These are phyloP conservation scores for Flagelloscypha sp. DNA, from an alignment of 768 basidiomycete genomes.

Conservation along the genomic window DNA sequence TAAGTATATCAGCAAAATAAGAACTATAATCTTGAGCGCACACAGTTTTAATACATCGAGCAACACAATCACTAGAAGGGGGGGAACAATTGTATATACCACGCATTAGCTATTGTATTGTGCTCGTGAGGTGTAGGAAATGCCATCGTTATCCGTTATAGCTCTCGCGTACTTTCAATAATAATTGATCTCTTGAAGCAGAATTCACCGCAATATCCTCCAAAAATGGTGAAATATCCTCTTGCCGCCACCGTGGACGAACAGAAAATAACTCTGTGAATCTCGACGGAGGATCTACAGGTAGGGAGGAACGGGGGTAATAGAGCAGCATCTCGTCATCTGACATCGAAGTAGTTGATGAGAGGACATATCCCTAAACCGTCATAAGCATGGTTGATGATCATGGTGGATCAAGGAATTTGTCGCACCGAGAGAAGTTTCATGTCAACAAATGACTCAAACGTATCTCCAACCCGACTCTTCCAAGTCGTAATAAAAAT, in stretches of 20 bases:
- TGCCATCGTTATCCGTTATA: slow-evolving; percentile 55
- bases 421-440: slow-evolving; percentile 55
- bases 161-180: slow-evolving; percentile 83
- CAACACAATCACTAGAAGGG: no score
- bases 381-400: neutral
- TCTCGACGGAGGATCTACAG: slow-evolving; percentile 68
- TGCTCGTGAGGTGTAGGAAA: slow-evolving; percentile 69
- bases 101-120: slow-evolving; percentile 41
- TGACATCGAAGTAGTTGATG: slow-evolving; percentile 28
- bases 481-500: slow-evolving; percentile 66
- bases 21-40: no score
- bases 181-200: slow-evolving; percentile 81
- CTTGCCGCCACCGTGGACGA: slow-evolving; percentile 63
- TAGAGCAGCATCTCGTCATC: slow-evolving; percentile 44
- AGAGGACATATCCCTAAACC: slow-evolving; percentile 71
- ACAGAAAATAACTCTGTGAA: slow-evolving; percentile 87
- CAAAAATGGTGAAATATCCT: slow-evolving; percentile 79
- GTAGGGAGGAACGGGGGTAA: slow-evolving; percentile 69
- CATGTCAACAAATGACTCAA: slow-evolving; percentile 53
- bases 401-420: neutral
- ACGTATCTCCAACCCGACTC: slow-evolving; percentile 68
- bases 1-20: no score
- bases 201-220: slow-evolving; percentile 71
- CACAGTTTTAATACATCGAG: no score
- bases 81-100: neutral